Base-by-base conservation (phyloP, 1,284 basidiomycete genomes). In the Irpex sp. region DNA sequence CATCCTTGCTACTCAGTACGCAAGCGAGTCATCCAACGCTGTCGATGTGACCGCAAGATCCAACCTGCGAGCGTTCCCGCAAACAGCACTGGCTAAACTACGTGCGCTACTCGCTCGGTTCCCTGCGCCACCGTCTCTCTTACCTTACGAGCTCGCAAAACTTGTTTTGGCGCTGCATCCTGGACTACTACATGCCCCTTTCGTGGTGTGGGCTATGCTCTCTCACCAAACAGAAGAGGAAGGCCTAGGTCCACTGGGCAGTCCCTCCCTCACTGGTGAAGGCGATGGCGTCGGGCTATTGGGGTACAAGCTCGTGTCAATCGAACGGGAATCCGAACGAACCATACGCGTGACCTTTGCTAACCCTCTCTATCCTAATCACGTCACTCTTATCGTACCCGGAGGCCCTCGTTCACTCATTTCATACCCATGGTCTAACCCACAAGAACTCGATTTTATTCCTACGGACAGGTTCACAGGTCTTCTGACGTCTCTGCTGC, bases 151-250 rank as follows among this genome's bases (percentile, higher is more conserved):
- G 74, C 86, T 91, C 9, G 85, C 88, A 1, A 82, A 88, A 13
- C 78, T 92, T 1, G 72, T 92, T 20, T 77, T 91, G 20, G 85
- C 85, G 0, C 82, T 92, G 18, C 89, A 92, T 75, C 90, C 90
- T 0, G 85, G 80, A 0, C 81, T 92, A 42, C 79, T 86, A 9
- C 81, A 88, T 73, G 87, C 89, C 5, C 85, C 89, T 3, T 87
- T 89, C 75, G 84, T 88, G 63, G 88, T 87, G 11, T 92, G 90
- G 90, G 89, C 87, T 2, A 81, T 90, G 72, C 85, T 92, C 18
- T 86, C 86, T 65, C 81, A 85, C 44, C 89, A 90, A 70, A 84
- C 84, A 3, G 84, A 88, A 70, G 88, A 90, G 67, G 83, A 81
- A 15, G 89, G 87, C 0, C 78, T 92, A 0, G 89, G 89, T 4